Base-by-base conservation (phyloP, 495 filamentous ascomycete genomes). In the Glarea lozoyensis region DNA sequence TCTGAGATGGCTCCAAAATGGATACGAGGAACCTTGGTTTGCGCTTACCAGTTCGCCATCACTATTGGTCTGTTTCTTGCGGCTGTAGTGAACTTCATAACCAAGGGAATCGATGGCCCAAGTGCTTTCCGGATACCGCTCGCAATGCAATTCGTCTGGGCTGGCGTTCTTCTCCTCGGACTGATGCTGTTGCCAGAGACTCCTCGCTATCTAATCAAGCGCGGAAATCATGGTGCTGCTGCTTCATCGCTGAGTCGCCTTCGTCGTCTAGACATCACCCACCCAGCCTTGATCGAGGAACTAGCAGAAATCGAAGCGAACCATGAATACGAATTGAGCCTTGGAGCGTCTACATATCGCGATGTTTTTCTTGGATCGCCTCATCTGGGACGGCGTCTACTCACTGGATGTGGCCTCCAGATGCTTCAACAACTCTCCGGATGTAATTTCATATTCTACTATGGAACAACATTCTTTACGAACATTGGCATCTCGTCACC, bases 21-120 rank as follows among this genome's bases (percentile, higher is more conserved):
- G 79, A 83, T 93, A 45, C 81, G 86, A 59, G 86, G 86, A 56
- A 73, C 76, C 21, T 68, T 83, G 36, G 86, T 92, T 25, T 82
- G 84, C 42, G 79, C 76, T 9, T 93, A 92, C 53, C 86, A 93
- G 62, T 70, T 86, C 39, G 81, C 82, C 40, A 89, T 92, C 61
- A 92, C 86, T 27, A 67, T 89, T 20, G 86, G 86, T 51, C 67
- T 92, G 10, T 70, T 90, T 11, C 58, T 92, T 16, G 84, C 86
- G 4, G 74, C 82, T 25, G 72, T 81, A 43, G 79, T 88, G 39
- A 75, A 86, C 67, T 83, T 89, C 49, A 70, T 73, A 5, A 87
- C 83, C 40, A 68, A 84, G 50, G 56, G 75, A 41, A 74, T 75
- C 36, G 54, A 72, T 21, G 79, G 86, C 55, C 76, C 73, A 10